These are phyloP conservation scores for Medicago lupulina DNA, from an alignment of 306 rosid species.

Conservation along the genomic window DNA sequence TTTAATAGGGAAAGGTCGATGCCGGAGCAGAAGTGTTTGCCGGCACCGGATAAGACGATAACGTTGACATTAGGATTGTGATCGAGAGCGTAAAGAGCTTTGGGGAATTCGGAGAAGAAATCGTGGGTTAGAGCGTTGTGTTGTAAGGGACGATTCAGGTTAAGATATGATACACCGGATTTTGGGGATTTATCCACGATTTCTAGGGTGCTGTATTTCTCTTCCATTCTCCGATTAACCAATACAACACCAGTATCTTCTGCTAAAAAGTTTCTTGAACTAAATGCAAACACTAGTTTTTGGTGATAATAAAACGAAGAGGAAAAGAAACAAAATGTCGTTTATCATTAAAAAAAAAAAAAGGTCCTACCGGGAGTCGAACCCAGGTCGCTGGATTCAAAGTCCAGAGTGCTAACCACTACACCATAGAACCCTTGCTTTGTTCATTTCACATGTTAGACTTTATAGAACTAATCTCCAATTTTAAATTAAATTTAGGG, in stretches of 20 bases:
- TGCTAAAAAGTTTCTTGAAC: too few species aligned
- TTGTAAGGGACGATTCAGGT: conserved; percentile 67
- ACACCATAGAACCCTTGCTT: conserved; percentile 71
- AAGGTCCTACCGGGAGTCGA: conserved; percentile 93
- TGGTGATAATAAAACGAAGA: not conserved
- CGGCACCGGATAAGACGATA: conserved; percentile 71
- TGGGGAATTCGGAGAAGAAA: conserved; percentile 75
- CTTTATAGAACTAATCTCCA: too few species aligned
- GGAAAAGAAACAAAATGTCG: not conserved
- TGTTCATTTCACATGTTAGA: not conserved
- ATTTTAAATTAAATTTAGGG: too few species aligned
- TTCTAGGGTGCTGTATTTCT: conserved; percentile 58
- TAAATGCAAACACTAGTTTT: too few species aligned
- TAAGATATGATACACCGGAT: conserved; percentile 59
- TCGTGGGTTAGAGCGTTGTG: conserved; percentile 69
- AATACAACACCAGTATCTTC: not conserved
- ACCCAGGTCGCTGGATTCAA: conserved; percentile 91
- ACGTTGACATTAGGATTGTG: conserved; percentile 62
- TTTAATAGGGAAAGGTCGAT: conserved; percentile 61
- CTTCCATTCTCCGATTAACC: conserved; percentile 51
- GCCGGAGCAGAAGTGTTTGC: conserved; percentile 85
- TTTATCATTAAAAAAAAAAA: not conserved
- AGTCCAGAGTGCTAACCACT: conserved; percentile 91
- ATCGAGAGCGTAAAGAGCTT: conserved; percentile 69
- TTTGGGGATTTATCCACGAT: conserved; percentile 50